Evolutionary conservation across 1,139 yeast genomes (phyloP), one percentile per base, ranked within the genome.

Genomic region (Geotrichum bryndzae): DNA sequence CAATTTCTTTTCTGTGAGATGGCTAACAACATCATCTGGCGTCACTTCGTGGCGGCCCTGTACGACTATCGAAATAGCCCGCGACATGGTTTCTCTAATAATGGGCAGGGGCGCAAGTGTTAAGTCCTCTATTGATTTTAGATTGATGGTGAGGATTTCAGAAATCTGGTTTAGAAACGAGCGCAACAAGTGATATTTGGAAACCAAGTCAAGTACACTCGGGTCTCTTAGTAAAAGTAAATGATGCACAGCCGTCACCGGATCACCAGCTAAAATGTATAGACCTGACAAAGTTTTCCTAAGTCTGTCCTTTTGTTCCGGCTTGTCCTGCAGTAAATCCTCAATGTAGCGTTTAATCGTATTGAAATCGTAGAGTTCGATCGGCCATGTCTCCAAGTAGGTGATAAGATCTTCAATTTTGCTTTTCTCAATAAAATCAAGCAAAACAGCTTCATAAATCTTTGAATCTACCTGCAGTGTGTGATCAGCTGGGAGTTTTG

Each of bases 41-140:
- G 79, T 66, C 1, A 90, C 75, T 68, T 88, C 91, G 66, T 86
- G 88, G 51, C 91, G 77, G 54, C 84, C 84, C 8, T 81, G 84
- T 1, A 87, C 87, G 33, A 91, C 77, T 10, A 88, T 77, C 1
- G 79, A 73, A 10, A 90, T 76, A 0, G 86, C 76, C 22, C 80
- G 81, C 1, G 68, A 62, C 8, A 88, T 70, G 50, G 73, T 73
- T 0, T 71, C 70, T 29, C 79, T 73, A 1, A 87, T 68, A 7
- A 77, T 74, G 0, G 75, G 76, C 1, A 85, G 70, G 0, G 88
- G 80, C 4, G 80, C 73, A 1, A 72, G 72, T 2, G 69, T 61
- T 0, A 80, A 61, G 25, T 74, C 79, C 25, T 79, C 77, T 6
- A 70, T 68, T 0, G 71, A 64, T 1, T 72, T 66, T 25, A 84